phyloP scores from a whole-genome alignment of 139 green algal species.

The Marvania coccoides region DNA sequence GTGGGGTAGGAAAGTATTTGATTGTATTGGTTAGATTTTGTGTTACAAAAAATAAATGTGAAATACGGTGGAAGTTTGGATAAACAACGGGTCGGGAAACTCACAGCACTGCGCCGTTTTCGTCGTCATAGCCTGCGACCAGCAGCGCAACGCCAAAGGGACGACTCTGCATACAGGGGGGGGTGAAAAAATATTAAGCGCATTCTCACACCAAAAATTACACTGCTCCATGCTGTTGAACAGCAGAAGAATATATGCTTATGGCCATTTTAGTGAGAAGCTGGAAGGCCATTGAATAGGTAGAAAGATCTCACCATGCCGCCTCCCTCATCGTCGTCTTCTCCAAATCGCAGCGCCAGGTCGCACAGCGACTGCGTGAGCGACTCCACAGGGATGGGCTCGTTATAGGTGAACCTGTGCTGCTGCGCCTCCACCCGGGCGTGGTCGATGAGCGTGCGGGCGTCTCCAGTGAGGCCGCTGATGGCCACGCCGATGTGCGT shows the following conservation, averaged over 20 bases:
- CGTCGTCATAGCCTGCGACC: slow-evolving; percentile 85
- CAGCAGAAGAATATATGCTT: too few relatives aligned
- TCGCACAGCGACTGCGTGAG: slow-evolving; percentile 89
- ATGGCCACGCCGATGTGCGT: slow-evolving; percentile 92
- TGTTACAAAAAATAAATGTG: neutral
- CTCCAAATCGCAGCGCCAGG: slow-evolving; percentile 91
- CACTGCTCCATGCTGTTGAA: too few relatives aligned
- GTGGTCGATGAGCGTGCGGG: slow-evolving; percentile 95
- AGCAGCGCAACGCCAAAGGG: slow-evolving; percentile 98
- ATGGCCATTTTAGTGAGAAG: too few relatives aligned
- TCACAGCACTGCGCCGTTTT: slow-evolving; percentile 69
- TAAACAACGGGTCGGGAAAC: slow-evolving; percentile 6
- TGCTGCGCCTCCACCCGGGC: slow-evolving; percentile 88
- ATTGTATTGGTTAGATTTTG: neutral
- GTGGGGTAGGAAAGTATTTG: neutral
- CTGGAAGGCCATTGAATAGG: too few relatives aligned
- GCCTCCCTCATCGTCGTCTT: slow-evolving; percentile 81
- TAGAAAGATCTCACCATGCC: slow-evolving; percentile 44
- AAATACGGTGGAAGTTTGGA: neutral
- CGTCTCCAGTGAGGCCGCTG: slow-evolving; percentile 94
- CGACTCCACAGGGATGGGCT: slow-evolving; percentile 92
- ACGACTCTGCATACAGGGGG: slow-evolving; percentile 61
- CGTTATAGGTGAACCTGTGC: slow-evolving; percentile 97
- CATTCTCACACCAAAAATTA: too few relatives aligned
- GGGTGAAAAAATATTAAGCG: neutral